A percentile compares a stretch with the other conserved stretches of the same genome.
Evolutionary conservation across 768 basidiomycete genomes (phyloP).

Genomic region (Mycena galopus): DNA sequence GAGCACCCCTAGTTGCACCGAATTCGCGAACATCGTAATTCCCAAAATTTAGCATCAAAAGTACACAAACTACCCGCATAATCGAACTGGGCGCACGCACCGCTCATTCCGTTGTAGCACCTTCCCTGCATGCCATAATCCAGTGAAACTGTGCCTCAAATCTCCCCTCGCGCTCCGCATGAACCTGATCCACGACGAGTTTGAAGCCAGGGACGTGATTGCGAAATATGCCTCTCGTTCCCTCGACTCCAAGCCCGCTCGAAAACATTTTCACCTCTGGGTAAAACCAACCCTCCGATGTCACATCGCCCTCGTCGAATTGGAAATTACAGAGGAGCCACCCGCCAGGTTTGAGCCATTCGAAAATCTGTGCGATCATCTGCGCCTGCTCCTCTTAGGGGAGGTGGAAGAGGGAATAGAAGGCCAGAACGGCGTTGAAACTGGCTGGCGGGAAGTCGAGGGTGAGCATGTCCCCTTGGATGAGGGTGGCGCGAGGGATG

Average conservation of each 20-base stretch:
- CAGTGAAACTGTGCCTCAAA: constrained; percentile 45
- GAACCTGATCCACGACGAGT: constrained; percentile 40
- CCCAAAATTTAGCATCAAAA: no score
- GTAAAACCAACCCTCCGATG: constrained; percentile 42
- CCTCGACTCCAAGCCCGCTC: constrained; percentile 43
- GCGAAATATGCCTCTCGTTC: constrained; percentile 40
- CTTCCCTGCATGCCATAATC: constrained; percentile 37
- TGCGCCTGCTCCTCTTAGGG: constrained; percentile 44
- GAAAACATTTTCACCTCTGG: constrained; percentile 42
- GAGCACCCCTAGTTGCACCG: no score
- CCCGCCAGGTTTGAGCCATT: constrained; percentile 46
- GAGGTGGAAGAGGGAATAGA: constrained; percentile 48
- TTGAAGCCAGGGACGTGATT: constrained; percentile 33
- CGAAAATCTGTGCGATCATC: constrained; percentile 43
- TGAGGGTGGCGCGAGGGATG: constrained; percentile 40
- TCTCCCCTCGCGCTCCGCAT: constrained; percentile 40
- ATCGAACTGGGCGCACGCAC: no score
- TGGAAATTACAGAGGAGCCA: constrained; percentile 41
- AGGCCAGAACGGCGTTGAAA: constrained; percentile 44
- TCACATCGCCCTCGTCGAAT: constrained; percentile 35
- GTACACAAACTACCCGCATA: no score
- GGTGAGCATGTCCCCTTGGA: constrained; percentile 46
- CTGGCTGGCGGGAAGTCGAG: constrained; percentile 32
- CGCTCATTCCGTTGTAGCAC: neutral
- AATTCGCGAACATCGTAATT: no score